A percentile compares a stretch with the other conserved stretches of the same genome.
phyloP scores from a whole-genome alignment of 352 stramenopile genomes.

The Globisporangium paddicum region DNA sequence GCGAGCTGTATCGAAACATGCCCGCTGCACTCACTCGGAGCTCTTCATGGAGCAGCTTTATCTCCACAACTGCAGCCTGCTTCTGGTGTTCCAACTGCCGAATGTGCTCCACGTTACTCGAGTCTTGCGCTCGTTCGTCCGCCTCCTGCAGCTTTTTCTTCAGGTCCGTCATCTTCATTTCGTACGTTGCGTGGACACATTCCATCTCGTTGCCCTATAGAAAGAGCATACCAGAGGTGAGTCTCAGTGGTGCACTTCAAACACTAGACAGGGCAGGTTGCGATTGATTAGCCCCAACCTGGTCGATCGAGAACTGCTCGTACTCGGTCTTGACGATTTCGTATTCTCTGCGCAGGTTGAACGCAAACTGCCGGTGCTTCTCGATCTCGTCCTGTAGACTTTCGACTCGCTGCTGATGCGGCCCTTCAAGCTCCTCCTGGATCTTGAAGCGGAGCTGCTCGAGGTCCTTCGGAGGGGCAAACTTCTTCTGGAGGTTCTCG shows the following conservation, averaged over 20 bases:
- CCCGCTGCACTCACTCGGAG: conserved; percentile 56
- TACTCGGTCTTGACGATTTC: conserved; percentile 84
- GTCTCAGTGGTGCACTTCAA: neutral
- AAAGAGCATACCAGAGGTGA: neutral
- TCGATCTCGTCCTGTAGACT: conserved; percentile 67
- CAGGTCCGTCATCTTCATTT: conserved; percentile 51
- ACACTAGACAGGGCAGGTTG: neutral
- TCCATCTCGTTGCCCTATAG: conserved; percentile 64
- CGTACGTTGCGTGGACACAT: conserved; percentile 62
- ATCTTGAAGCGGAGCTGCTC: conserved; percentile 81
- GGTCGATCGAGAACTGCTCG: conserved; percentile 75
- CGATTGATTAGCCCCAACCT: conserved; percentile 22
- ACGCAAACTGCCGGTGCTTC: conserved; percentile 59
- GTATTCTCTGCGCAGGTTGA: conserved; percentile 63
- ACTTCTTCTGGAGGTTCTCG: conserved; percentile 78
- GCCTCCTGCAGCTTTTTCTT: conserved; percentile 41
- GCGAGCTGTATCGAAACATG: too few relatives aligned
- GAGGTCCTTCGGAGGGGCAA: conserved; percentile 73
- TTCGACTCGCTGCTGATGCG: conserved; percentile 62
- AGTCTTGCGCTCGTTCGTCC: conserved; percentile 34
- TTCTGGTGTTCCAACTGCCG: conserved; percentile 53
- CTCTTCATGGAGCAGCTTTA: conserved; percentile 59
- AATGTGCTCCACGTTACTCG: conserved; percentile 33
- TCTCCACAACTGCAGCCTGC: conserved; percentile 46
- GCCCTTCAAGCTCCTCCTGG: conserved; percentile 75